Evolutionary conservation across 371 early-diverging fungal genomes (phyloP).

Genomic region (Actinomortierella ambigua): DNA sequence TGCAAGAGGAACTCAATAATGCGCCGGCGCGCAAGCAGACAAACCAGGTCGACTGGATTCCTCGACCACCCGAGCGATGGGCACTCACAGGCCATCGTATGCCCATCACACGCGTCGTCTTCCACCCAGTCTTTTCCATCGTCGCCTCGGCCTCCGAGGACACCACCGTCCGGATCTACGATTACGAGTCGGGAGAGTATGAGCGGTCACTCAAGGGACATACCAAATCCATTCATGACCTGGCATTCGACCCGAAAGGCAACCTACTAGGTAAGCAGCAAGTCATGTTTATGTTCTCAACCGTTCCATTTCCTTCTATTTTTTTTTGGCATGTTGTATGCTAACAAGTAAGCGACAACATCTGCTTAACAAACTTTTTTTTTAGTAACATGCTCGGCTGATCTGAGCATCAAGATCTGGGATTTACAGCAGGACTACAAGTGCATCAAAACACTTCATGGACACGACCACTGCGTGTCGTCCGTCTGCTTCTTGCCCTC

Average conservation of each 20-base stretch:
- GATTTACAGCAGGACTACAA: slow-evolving; percentile 85
- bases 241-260: slow-evolving; percentile 85
- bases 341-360: background rate
- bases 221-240: slow-evolving; percentile 88
- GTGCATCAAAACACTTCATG: slow-evolving; percentile 83
- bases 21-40: slow-evolving; percentile 70
- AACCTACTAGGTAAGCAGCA: slow-evolving; percentile 61
- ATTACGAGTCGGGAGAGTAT: slow-evolving; percentile 88
- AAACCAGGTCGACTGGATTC: slow-evolving; percentile 77
- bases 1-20: slow-evolving; percentile 76
- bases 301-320: background rate
- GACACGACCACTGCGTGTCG: slow-evolving; percentile 93
- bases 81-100: slow-evolving; percentile 79
- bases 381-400: slow-evolving; percentile 85
- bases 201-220: slow-evolving; percentile 93
- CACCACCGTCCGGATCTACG: slow-evolving; percentile 90
- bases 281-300: background rate
- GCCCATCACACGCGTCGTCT: slow-evolving; percentile 83
- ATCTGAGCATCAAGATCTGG: slow-evolving; percentile 91
- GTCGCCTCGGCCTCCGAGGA: slow-evolving; percentile 92
- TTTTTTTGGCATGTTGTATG: background rate
- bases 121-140: slow-evolving; percentile 88
- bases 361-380: background rate
- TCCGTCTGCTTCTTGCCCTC: slow-evolving; percentile 76
- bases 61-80: slow-evolving; percentile 78